phyloP scores from a whole-genome alignment of 345 rosid species.

The Populus nigra region DNA sequence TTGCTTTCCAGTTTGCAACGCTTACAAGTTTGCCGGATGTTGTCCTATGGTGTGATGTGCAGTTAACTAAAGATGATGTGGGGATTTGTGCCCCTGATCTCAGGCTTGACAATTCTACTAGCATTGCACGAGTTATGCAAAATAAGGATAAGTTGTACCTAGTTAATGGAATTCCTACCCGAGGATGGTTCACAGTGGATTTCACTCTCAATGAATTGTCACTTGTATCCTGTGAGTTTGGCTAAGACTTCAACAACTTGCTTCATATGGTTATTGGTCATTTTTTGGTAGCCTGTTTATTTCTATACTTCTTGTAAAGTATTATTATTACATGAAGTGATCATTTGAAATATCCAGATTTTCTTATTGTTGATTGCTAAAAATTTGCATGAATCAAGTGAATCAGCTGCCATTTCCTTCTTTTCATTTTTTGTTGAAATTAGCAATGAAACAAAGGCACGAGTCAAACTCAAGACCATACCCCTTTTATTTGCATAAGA shows the following conservation, averaged over 20 bases:
- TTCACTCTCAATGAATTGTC: conserved; percentile 43
- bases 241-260: not conserved
- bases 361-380: not conserved
- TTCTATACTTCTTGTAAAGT: not conserved
- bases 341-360: not conserved
- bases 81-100: conserved; percentile 80
- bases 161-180: conserved; percentile 51
- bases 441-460: no score
- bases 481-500: no score
- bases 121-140: not conserved
- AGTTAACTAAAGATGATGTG: conserved; percentile 67
- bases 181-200: conserved; percentile 80
- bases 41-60: conserved; percentile 81
- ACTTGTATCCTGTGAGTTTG: conserved; percentile 47
- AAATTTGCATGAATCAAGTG: not conserved
- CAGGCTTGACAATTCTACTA: conserved; percentile 50
- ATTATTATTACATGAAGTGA: not conserved
- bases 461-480: no score
- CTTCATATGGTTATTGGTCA: not conserved
- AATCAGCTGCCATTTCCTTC: not conserved
- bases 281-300: not conserved
- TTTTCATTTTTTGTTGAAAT: no score
- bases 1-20: conserved; percentile 48
- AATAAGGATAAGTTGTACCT: conserved; percentile 27
- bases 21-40: conserved; percentile 30